These are phyloP conservation scores for Globisporangium polare DNA, from an alignment of 352 stramenopile genomes.

Conservation along the genomic window DNA sequence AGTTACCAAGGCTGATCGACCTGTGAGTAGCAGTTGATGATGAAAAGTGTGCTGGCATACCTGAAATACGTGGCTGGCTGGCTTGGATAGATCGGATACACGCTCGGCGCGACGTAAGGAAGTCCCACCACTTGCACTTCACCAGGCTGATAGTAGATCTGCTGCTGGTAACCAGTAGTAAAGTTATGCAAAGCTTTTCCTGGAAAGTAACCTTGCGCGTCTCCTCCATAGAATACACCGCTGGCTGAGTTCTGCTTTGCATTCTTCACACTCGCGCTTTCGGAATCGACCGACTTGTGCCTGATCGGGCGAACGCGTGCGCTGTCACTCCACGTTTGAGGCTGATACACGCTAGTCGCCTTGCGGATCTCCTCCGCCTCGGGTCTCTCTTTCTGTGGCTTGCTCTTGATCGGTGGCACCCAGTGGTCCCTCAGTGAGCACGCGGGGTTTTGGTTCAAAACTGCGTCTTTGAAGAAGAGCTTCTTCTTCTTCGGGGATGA, in stretches of 20 bases:
- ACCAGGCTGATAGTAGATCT: constrained; percentile 1
- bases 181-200: background rate
- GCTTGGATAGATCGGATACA: constrained; percentile 19
- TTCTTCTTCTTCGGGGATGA: constrained; percentile 16
- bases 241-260: background rate
- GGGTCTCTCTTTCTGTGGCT: background rate
- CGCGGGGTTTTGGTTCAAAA: constrained; percentile 33
- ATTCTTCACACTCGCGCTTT: background rate
- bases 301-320: background rate
- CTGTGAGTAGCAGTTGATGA: background rate
- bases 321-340: background rate
- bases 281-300: background rate
- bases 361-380: background rate
- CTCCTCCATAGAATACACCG: background rate
- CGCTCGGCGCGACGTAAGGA: background rate
- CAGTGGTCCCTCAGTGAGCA: background rate
- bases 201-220: background rate
- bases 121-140: background rate
- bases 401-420: constrained; percentile 3
- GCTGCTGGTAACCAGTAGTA: constrained; percentile 1
- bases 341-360: background rate
- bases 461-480: constrained; percentile 49
- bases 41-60: background rate
- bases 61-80: constrained; percentile 11
- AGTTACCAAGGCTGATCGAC: background rate